Conservation (phyloP, 164 flowering plant species). For the Macadamia tetraphylla region DNA sequence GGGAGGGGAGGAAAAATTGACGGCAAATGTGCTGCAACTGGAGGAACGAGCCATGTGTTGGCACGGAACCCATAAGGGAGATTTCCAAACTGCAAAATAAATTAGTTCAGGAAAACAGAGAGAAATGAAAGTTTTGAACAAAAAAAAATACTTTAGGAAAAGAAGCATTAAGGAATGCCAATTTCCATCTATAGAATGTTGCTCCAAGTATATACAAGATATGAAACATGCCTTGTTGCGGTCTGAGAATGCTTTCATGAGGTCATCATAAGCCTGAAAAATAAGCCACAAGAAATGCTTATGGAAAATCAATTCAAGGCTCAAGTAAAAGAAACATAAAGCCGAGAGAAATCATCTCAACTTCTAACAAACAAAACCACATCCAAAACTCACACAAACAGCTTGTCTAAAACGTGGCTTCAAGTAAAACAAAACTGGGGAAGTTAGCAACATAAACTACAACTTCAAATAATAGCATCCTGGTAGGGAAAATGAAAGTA, state of each 20-base stretch:
- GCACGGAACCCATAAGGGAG: conserved; percentile 97
- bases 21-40: conserved; percentile 63
- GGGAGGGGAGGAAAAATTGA: conserved; percentile 77
- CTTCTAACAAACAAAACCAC: neutral
- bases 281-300: conserved; percentile 9
- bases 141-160: neutral
- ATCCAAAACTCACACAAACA: neutral
- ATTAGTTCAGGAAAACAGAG: neutral
- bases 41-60: conserved; percentile 98
- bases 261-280: conserved; percentile 81
- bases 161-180: neutral
- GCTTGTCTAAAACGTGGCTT: neutral
- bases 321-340: neutral
- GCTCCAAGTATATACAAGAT: too few species aligned
- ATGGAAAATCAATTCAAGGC: conserved; percentile 3
- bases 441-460: neutral
- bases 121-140: too few species aligned
- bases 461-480: neutral
- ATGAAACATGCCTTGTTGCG: conserved; percentile 68
- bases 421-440: neutral
- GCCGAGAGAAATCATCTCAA: neutral
- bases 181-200: too few species aligned
- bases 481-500: neutral
- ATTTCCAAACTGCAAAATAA: conserved; percentile 82
- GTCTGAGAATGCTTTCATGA: conserved; percentile 86